phyloP scores from a whole-genome alignment of 2,329 filamentous ascomycete species.

The Elsinoe perseae region DNA sequence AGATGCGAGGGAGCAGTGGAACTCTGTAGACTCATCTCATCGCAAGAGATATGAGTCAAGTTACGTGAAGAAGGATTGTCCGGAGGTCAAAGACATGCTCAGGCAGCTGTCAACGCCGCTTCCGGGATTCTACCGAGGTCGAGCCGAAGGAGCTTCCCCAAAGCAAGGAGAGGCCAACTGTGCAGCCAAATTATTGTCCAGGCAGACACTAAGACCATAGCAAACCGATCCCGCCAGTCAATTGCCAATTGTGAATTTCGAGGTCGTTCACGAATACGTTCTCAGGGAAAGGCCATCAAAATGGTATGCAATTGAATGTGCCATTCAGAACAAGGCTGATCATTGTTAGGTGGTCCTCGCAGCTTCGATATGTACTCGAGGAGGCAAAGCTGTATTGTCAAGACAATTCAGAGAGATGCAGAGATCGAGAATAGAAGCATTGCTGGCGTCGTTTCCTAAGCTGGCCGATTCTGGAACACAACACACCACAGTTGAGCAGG shows the following conservation, averaged over 20 bases:
- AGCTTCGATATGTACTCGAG: constrained; percentile 96
- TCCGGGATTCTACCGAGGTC: not conserved
- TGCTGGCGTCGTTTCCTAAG: constrained; percentile 95
- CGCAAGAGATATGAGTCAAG: not conserved
- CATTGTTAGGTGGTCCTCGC: constrained; percentile 82
- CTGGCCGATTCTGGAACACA: constrained; percentile 92
- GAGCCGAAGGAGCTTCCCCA: constrained; percentile 4
- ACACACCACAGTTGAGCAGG: constrained; percentile 96
- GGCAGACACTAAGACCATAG: not conserved
- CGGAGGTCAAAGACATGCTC: not conserved
- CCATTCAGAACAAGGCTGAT: constrained; percentile 19
- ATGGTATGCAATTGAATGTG: constrained; percentile 26
- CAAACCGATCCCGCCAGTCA: not conserved
- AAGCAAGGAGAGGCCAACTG: constrained; percentile 12
- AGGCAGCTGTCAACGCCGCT: constrained; percentile 8
- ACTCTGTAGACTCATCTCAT: too few species aligned
- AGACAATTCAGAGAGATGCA: constrained; percentile 97
- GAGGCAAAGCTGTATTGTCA: constrained; percentile 95
- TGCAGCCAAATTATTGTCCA: constrained; percentile 5
- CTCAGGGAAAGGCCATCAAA: not conserved
- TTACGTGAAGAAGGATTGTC: not conserved
- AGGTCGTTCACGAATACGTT: not conserved
- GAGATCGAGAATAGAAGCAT: constrained; percentile 88
- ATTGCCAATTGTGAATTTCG: not conserved
- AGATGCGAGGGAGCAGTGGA: not conserved